Percentiles rank a stretch among this genome's conserved stretches.
Evolutionary conservation across 2,329 filamentous ascomycete species (phyloP).

Genomic region (Hysterium pulicare): DNA sequence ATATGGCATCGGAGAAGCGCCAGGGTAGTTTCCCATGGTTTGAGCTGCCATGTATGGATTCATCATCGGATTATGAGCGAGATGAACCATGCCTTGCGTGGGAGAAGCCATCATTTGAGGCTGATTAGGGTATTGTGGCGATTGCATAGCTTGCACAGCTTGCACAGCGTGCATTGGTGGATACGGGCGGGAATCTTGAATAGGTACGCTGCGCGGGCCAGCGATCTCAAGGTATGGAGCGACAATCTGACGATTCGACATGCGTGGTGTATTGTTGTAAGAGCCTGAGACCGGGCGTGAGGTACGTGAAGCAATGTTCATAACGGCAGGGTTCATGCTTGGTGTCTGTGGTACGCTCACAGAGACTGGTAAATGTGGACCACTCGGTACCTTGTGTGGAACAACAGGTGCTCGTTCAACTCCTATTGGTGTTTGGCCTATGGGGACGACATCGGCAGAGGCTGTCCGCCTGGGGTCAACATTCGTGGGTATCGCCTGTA

Average conservation of each 20-base stretch:
- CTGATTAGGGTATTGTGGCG: constrained; percentile 13
- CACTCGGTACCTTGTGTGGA: neutral
- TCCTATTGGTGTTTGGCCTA: neutral
- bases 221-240: constrained; percentile 20
- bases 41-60: constrained; percentile 9
- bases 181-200: neutral
- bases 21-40: neutral
- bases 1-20: constrained; percentile 10
- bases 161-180: neutral
- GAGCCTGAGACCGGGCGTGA: constrained; percentile 11
- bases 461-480: neutral
- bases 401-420: neutral
- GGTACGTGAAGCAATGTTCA: constrained; percentile 12
- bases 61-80: constrained; percentile 1
- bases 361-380: neutral
- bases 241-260: neutral
- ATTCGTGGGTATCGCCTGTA: neutral
- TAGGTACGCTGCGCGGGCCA: neutral
- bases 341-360: neutral
- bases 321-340: constrained; percentile 5
- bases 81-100: neutral
- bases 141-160: constrained; percentile 8
- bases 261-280: constrained; percentile 5
- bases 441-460: neutral
- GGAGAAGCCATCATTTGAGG: constrained; percentile 9